These are phyloP conservation scores for Acacia confusa DNA, from an alignment of 306 rosid species.

Conservation along the genomic window DNA sequence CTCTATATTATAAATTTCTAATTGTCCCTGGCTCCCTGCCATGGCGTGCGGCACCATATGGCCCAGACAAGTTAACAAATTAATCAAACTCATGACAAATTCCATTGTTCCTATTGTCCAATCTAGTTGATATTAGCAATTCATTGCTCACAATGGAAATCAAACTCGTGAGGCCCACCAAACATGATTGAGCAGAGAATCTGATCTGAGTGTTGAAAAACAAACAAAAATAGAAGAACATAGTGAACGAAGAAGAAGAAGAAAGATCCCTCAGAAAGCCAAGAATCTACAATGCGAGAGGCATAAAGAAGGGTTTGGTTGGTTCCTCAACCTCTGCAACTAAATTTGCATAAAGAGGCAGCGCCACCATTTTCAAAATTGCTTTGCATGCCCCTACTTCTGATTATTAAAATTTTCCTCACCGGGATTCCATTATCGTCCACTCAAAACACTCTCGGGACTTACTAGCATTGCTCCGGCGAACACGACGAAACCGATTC, in stretches of 20 bases:
- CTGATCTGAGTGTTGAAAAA: background rate
- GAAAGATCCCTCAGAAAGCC: conserved; percentile 11
- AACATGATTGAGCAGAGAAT: background rate
- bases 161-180: background rate
- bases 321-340: too few relatives aligned
- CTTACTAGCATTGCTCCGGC: background rate
- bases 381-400: background rate
- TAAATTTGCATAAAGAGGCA: background rate
- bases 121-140: background rate
- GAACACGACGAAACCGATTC: background rate
- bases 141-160: background rate
- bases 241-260: background rate
- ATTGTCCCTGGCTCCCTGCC: background rate
- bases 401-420: background rate
- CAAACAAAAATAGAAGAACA: background rate
- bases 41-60: background rate
- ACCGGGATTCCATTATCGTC: background rate
- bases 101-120: background rate
- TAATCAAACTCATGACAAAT: too few relatives aligned
- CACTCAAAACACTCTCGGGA: background rate
- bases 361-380: background rate
- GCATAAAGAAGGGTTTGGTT: background rate
- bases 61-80: background rate
- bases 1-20: background rate
- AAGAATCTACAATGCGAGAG: background rate